Base-by-base conservation (phyloP, 495 filamentous ascomycete species). In the Xylaria intraflava region DNA sequence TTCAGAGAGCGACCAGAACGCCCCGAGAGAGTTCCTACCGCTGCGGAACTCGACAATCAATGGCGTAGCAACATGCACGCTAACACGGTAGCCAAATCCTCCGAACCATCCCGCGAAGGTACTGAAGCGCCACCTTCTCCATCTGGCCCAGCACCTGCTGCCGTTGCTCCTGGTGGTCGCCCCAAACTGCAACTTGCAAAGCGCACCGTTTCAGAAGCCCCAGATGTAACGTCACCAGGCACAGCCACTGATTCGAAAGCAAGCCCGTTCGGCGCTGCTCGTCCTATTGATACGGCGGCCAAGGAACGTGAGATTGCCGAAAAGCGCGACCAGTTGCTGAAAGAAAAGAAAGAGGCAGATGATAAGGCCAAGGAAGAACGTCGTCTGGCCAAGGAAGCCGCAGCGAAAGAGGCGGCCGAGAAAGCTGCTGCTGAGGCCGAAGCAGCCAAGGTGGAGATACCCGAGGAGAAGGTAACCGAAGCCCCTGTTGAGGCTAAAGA, bases 211-310 rank as follows among this genome's bases (percentile, higher is more conserved):
- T 83, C 90, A 4, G 90, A 96, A 48, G 67, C 74, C 4, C 70
- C 78, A 2, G 79, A 78, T 39, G 72, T 78, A 11, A 55, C 76
- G 26, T 71, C 75, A 11, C 67, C 83, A 14, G 65, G 71, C 26
- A 56, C 70, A 20, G 61, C 59, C 22, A 68, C 69, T 31, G 88
- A 91, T 53, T 77, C 88, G 3, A 95, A 93, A 74, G 79, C 89
- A 16, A 96, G 83, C 70, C 89, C 89, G 22, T 98, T 98, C 69
- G 93, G 93, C 65, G 90, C 87, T 49, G 90, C 90, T 35, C 80
- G 81, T 45, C 90, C 90, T 10, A 94, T 94, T 56, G 90, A 96
- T 69, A 95, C 89, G 44, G 87, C 88, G 17, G 78, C 89, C 8
- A 81, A 86, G 43, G 92, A 96, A 72, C 85, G 82, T 49, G 86